phyloP scores from a whole-genome alignment of 2,329 filamentous ascomycete species.

The Colletotrichum tamarilloi region DNA sequence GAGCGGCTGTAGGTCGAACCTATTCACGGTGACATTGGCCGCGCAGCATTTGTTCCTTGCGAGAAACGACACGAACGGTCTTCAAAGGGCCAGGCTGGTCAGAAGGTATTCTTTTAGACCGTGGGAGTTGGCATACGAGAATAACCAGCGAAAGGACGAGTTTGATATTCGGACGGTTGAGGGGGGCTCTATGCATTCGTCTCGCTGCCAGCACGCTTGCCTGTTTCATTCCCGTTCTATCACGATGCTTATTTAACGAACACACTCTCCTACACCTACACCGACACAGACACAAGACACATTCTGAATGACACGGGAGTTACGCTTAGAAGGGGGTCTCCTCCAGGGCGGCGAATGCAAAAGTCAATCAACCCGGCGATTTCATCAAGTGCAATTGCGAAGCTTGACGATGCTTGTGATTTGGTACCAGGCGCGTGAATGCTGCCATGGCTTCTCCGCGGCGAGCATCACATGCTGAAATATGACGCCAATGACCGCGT shows the following conservation, averaged over 20 bases:
- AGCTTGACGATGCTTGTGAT: background rate
- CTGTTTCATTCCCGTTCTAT: constrained; percentile 21
- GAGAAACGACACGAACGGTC: constrained; percentile 22
- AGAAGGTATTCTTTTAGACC: constrained; percentile 13
- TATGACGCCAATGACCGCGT: background rate
- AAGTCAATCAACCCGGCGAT: constrained; percentile 10
- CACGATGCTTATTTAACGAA: constrained; percentile 34
- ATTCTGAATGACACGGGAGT: constrained; percentile 21
- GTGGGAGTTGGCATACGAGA: constrained; percentile 7
- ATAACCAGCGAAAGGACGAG: constrained; percentile 15
- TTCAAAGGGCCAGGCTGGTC: constrained; percentile 14
- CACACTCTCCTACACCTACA: constrained; percentile 24
- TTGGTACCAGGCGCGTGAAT: background rate
- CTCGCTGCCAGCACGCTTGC: constrained; percentile 26
- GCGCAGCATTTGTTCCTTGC: constrained; percentile 18
- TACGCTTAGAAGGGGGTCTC: constrained; percentile 29
- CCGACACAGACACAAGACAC: constrained; percentile 23
- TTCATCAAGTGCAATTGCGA: background rate
- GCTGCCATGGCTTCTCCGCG: background rate
- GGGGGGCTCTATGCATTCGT: constrained; percentile 9
- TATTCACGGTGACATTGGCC: constrained; percentile 3
- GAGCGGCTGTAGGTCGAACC: constrained; percentile 13
- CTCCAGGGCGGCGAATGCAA: constrained; percentile 24
- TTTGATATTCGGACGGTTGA: constrained; percentile 12
- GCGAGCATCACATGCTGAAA: background rate